Base-by-base conservation (phyloP, 2,329 filamentous ascomycete species). In the Arthroderma sp. region DNA sequence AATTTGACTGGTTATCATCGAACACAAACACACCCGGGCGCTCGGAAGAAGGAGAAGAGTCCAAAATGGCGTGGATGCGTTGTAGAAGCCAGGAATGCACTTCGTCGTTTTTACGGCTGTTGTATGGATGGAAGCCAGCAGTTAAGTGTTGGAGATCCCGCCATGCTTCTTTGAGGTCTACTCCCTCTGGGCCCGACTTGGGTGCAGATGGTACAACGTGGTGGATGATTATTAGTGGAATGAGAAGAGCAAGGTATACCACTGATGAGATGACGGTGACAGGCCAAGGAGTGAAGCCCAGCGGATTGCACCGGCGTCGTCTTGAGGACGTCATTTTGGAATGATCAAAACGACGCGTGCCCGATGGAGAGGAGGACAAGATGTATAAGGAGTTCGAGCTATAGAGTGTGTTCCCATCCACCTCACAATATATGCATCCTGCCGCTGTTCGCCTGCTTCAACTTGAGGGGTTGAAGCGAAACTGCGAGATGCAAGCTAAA, bases 131-230 rank as follows among this genome's bases (percentile, higher is more conserved):
- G 58, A 83, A 91, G 1, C 73, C 71, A 50, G 72, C 72, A 31
- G 83, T 89, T 40, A 98, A 72, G 45, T 72, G 68, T 49, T 86
- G 78, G 30, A 98, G 71, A 59, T 96, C 88, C 8, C 72, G 65
- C 88, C 88, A 96, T 33, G 89, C 86, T 64, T 93, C 80, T 2
- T 81, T 82, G 43, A 96, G 66, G 56, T 94, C 85, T 56, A 93
- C 67, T 11, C 86, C 87, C 6, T 68, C 57, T 33, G 75, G 74
- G 4, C 66, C 56, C 34, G 73, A 68, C 33, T 70, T 64, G 0
- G 84, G 81, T 41, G 78, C 73, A 15, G 74, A 59, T 4, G 89
- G 84, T 6, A 94, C 81, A 29, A 76, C 76, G 63, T 85, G 80
- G 58, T 94, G 84, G 50, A 87, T 71, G 54, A 81, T 70, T 46